These are phyloP conservation scores for Myriosclerotinia curreyana DNA, from an alignment of 2,329 filamentous ascomycete species.

Conservation along the genomic window DNA sequence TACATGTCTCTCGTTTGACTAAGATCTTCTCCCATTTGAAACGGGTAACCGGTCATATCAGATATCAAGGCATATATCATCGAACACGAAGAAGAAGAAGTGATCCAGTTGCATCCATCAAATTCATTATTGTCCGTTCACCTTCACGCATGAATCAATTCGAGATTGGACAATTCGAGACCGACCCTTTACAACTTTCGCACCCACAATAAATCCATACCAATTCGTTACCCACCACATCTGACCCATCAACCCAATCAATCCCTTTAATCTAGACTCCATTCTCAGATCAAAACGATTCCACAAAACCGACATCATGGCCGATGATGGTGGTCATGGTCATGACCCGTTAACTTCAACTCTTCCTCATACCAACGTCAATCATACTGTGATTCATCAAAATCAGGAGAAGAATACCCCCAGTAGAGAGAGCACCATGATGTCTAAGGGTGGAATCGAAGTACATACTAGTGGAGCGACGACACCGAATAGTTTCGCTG, in stretches of 20 bases:
- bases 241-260: background rate
- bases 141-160: background rate
- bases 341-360: slow-evolving; percentile 11
- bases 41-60: background rate
- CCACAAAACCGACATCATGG: slow-evolving; percentile 17
- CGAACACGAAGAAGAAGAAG: background rate
- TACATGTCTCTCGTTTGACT: slow-evolving; percentile 1
- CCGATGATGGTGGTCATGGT: slow-evolving; percentile 10
- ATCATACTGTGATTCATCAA: background rate
- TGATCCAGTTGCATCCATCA: background rate
- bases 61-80: slow-evolving; percentile 5
- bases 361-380: slow-evolving; percentile 5
- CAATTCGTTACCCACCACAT: background rate
- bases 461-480: slow-evolving; percentile 10
- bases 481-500: slow-evolving; percentile 19
- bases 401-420: slow-evolving; percentile 2
- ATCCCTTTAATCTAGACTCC: slow-evolving; percentile 9
- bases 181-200: background rate
- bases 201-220: slow-evolving; percentile 2
- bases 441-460: slow-evolving; percentile 14
- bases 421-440: slow-evolving; percentile 17
- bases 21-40: background rate
- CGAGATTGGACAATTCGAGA: background rate
- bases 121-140: slow-evolving; percentile 8
- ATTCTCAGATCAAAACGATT: background rate